Conservation (phyloP, 345 rosid genomes). For the Crucihimalaya himalaica region DNA sequence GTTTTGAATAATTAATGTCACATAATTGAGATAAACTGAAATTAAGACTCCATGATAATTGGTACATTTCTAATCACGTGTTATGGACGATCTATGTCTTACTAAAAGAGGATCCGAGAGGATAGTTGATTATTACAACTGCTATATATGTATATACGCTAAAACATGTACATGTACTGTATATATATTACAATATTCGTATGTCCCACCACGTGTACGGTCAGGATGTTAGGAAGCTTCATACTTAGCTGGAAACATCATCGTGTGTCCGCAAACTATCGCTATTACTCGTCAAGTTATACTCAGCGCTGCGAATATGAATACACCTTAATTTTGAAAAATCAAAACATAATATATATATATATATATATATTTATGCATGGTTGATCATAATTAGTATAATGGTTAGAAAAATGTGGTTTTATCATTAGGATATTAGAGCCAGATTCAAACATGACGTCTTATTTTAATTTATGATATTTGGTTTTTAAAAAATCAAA, state of each 20-base stretch:
- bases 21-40: background rate
- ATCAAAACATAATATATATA: background rate
- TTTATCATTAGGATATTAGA: background rate
- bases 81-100: slow-evolving; percentile 20
- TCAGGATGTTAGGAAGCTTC: slow-evolving; percentile 25
- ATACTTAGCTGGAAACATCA: slow-evolving; percentile 37
- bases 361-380: background rate
- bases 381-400: background rate
- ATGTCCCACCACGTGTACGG: slow-evolving; percentile 68
- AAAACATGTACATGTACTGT: slow-evolving; percentile 27
- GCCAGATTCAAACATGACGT: background rate
- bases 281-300: slow-evolving; percentile 39
- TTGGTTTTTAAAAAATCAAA: background rate
- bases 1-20: background rate
- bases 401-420: background rate
- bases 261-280: slow-evolving; percentile 39
- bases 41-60: background rate
- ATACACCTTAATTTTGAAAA: background rate
- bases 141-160: slow-evolving; percentile 11
- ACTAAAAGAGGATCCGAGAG: slow-evolving; percentile 12
- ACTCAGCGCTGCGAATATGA: slow-evolving; percentile 27
- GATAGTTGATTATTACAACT: slow-evolving; percentile 21
- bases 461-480: background rate
- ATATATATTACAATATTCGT: background rate
- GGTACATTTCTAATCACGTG: slow-evolving; percentile 1